Percentiles rank a stretch among this genome's conserved stretches.
Conservation (phyloP, 2,329 filamentous ascomycete species). For the Chaetothyriales sp. region DNA sequence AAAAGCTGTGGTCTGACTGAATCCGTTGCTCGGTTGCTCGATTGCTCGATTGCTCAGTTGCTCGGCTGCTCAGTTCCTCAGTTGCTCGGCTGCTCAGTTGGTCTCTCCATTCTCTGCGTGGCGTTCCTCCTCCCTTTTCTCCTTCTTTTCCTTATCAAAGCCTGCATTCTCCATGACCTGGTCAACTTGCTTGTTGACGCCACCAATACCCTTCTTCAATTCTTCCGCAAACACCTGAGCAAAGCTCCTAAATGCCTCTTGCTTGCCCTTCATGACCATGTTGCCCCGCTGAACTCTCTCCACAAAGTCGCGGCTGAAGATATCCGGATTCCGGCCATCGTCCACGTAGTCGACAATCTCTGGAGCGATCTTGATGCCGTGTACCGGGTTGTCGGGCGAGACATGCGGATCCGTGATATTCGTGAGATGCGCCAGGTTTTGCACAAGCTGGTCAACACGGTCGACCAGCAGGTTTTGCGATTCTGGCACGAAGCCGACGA, state of each 20-base stretch:
- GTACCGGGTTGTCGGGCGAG: slow-evolving; percentile 13
- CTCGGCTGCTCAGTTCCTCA: too few relatives aligned
- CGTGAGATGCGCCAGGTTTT: slow-evolving; percentile 39
- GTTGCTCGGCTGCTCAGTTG: too few relatives aligned
- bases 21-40: too few relatives aligned
- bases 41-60: too few relatives aligned
- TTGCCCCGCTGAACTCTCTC: slow-evolving; percentile 49
- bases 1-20: too few relatives aligned
- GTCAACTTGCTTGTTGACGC: slow-evolving; percentile 38
- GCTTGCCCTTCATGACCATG: slow-evolving; percentile 46
- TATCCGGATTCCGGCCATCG: slow-evolving; percentile 48
- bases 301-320: slow-evolving; percentile 51
- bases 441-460: slow-evolving; percentile 39
- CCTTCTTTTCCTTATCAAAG: slow-evolving; percentile 4
- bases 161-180: slow-evolving; percentile 30
- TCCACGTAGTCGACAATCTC: slow-evolving; percentile 51
- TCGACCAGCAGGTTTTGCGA: slow-evolving; percentile 43
- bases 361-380: slow-evolving; percentile 39
- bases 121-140: not conserved
- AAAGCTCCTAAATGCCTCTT: slow-evolving; percentile 43
- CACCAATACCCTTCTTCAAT: slow-evolving; percentile 43
- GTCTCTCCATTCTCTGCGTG: not conserved
- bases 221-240: slow-evolving; percentile 44
- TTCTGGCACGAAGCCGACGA: slow-evolving; percentile 41
- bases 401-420: slow-evolving; percentile 20